phyloP scores from a whole-genome alignment of 768 basidiomycete genomes.

The Lentinula boryana region DNA sequence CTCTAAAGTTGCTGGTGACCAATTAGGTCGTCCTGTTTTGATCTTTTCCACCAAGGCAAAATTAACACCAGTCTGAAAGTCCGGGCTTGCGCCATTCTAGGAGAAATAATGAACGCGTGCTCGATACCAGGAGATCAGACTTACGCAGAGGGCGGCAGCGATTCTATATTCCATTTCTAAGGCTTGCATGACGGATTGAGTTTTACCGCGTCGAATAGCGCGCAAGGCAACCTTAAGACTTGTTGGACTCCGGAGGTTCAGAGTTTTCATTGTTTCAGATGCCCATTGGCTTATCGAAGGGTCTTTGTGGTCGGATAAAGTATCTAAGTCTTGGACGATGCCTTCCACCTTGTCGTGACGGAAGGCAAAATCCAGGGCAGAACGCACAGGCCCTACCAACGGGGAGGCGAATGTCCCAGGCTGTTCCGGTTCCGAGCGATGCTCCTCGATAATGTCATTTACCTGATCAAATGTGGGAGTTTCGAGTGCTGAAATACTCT shows the following conservation, averaged over 20 bases:
- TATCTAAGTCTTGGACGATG: slow-evolving; percentile 55
- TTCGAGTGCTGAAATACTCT: slow-evolving; percentile 57
- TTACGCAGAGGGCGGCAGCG: slow-evolving; percentile 84
- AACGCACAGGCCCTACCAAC: slow-evolving; percentile 56
- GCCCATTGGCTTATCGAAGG: slow-evolving; percentile 68
- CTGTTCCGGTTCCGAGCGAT: slow-evolving; percentile 65
- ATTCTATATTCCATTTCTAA: slow-evolving; percentile 85
- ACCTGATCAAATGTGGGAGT: slow-evolving; percentile 31
- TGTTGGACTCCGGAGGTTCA: slow-evolving; percentile 80
- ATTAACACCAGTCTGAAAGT: slow-evolving; percentile 80
- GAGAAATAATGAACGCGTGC: slow-evolving; percentile 9
- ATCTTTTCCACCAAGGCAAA: slow-evolving; percentile 49
- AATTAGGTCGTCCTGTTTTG: slow-evolving; percentile 45
- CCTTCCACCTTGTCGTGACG: slow-evolving; percentile 60
- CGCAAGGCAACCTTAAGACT: slow-evolving; percentile 86
- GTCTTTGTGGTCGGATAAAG: slow-evolving; percentile 33
- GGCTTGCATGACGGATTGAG: slow-evolving; percentile 54
- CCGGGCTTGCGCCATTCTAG: slow-evolving; percentile 71
- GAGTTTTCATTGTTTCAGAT: slow-evolving; percentile 48
- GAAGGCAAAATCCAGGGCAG: slow-evolving; percentile 82
- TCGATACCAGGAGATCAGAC: slow-evolving; percentile 25
- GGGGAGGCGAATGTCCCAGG: slow-evolving; percentile 42
- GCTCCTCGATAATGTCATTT: slow-evolving; percentile 58
- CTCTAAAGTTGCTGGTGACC: slow-evolving; percentile 61
- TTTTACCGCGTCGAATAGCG: slow-evolving; percentile 69